Percentiles rank a stretch among this genome's conserved stretches.
These are phyloP conservation scores for Babesia ovis DNA, from an alignment of 169 alveolate species.

Conservation along the genomic window DNA sequence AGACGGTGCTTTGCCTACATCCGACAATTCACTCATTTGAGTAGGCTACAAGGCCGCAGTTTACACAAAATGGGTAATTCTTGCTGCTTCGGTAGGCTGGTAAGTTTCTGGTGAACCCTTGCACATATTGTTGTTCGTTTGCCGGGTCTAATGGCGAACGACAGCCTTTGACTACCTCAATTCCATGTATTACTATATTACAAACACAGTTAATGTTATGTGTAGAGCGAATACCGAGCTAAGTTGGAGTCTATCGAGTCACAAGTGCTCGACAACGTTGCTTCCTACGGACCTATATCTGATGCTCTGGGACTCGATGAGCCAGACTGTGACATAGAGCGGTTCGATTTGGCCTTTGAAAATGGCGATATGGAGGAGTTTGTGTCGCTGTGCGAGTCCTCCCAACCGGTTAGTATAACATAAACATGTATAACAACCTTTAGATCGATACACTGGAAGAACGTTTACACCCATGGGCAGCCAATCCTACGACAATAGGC, in stretches of 20 bases:
- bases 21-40: not conserved
- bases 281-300: slow-evolving; percentile 63
- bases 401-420: slow-evolving; percentile 34
- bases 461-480: slow-evolving; percentile 94
- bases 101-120: slow-evolving; percentile 21
- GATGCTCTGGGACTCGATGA: slow-evolving; percentile 66
- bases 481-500: slow-evolving; percentile 92
- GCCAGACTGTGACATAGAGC: slow-evolving; percentile 46
- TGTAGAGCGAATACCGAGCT: slow-evolving; percentile 45
- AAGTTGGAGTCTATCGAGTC: slow-evolving; percentile 55
- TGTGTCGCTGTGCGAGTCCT: slow-evolving; percentile 59
- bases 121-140: not conserved
- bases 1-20: not conserved
- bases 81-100: slow-evolving; percentile 64
- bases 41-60: not conserved
- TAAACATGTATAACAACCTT: not conserved
- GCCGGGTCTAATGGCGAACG: not conserved
- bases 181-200: not conserved
- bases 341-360: slow-evolving; percentile 61
- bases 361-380: slow-evolving; percentile 53
- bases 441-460: slow-evolving; percentile 85
- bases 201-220: not conserved
- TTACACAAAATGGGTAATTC: slow-evolving; percentile 41
- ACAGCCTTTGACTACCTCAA: not conserved
- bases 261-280: slow-evolving; percentile 52